Base-by-base conservation (phyloP, 768 basidiomycete genomes). In the Cystoderma amianthinum region DNA sequence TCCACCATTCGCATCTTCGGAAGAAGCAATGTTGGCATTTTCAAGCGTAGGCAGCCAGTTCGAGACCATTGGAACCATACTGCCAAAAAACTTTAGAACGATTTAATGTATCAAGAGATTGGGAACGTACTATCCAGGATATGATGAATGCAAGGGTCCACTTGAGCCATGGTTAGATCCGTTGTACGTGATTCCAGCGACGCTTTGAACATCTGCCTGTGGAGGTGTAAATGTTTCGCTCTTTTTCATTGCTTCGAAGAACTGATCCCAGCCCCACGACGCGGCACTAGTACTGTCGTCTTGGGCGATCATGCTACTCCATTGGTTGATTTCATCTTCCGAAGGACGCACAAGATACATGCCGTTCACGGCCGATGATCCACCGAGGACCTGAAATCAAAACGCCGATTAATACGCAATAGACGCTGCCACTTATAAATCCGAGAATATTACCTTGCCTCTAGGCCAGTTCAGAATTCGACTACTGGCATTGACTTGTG, bases 281-380 rank as follows among this genome's bases (percentile, higher is more conserved):
- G 53, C 52, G 1, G 67, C 57, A 44, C 74, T 67, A 10, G 43
- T 46, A 30, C 53, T 56, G 42, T 60, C 60, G 39, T 56, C 48
- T 4, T 63, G 48, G 43, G 64, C 57, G 53, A 74, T 65, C 36
- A 78, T 52, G 9, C 54, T 45, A 9, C 28, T 9, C 39, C 39
- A 40, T 2, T 67, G 57, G 46, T 78, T 64, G 43, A 76, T 48
- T 49, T 78, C 76, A 36, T 62, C 43, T 39, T 59, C 49, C 24
- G 65, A 64, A 4, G 74, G 73, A n/a, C 72, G 66, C 23, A 77
- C 68, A 48, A 71, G 63, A 60, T 76, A 80, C 62, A 81, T 62
- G 20, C 76, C 78, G 59, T 83, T 83, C 51, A 80, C 68, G 4
- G 78, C 78, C 23, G 76, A 69, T 1, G 71, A 76, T 4, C 80